These are phyloP conservation scores for Fusarium tanahbumbuense DNA, from an alignment of 2,329 filamentous ascomycete genomes.

Conservation along the genomic window DNA sequence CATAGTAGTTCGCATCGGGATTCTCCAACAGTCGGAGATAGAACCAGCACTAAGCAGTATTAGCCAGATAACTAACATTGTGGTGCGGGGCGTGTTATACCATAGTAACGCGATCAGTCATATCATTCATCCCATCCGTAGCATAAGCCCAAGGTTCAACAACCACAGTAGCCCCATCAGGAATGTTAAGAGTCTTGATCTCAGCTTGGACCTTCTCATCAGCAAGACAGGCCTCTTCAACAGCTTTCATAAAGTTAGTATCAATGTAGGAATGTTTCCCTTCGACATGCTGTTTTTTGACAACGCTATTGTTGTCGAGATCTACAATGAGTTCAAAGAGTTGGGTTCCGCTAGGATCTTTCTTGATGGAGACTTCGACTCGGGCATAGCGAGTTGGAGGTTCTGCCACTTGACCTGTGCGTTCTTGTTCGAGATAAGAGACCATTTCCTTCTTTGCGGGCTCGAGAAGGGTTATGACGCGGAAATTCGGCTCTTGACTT, in stretches of 20 bases:
- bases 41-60: conserved; percentile 41
- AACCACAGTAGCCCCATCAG: conserved; percentile 56
- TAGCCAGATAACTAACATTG: no score
- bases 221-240: conserved; percentile 60
- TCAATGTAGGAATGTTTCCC: conserved; percentile 62
- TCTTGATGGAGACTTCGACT: conserved; percentile 52
- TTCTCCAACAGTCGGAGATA: conserved; percentile 52
- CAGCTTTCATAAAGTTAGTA: conserved; percentile 59
- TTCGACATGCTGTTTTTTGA: conserved; percentile 48
- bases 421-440: conserved; percentile 57
- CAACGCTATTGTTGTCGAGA: conserved; percentile 39
- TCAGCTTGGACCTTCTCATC: conserved; percentile 57
- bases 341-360: conserved; percentile 23
- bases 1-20: conserved; percentile 65
- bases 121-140: conserved; percentile 64
- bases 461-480: conserved; percentile 62
- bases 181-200: conserved; percentile 57
- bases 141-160: conserved; percentile 69
- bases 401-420: conserved; percentile 31
- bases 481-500: conserved; percentile 53
- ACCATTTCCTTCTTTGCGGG: conserved; percentile 62
- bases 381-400: conserved; percentile 52
- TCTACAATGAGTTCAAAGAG: conserved; percentile 49
- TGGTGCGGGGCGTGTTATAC: no score
- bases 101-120: conserved; percentile 61